Percentiles rank a stretch among this genome's conserved stretches.
Conservation (phyloP, 768 basidiomycete genomes). For the Podaxis sp. region DNA sequence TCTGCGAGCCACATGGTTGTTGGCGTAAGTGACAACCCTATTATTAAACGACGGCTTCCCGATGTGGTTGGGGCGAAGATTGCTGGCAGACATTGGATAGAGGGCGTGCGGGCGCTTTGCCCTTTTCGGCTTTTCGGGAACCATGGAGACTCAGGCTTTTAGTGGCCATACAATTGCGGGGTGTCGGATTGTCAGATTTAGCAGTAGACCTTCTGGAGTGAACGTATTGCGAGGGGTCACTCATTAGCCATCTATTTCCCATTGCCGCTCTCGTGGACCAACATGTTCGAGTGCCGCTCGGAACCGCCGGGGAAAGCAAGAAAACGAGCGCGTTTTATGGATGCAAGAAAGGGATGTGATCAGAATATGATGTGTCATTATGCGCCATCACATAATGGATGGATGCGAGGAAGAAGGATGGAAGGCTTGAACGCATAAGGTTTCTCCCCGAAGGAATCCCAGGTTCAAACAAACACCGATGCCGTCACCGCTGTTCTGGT, state of each 20-base stretch:
- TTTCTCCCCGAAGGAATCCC: constrained; percentile 15
- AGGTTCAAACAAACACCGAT: constrained; percentile 26
- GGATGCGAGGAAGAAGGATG: constrained; percentile 1
- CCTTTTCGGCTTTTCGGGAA: background rate
- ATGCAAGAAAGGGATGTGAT: background rate
- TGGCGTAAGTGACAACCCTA: constrained; percentile 11
- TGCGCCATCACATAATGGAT: constrained; percentile 12
- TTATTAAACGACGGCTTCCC: constrained; percentile 1
- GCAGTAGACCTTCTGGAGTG: background rate
- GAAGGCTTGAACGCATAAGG: constrained; percentile 2
- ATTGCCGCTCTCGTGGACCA: background rate
- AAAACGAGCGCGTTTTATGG: background rate
- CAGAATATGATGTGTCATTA: constrained; percentile 10
- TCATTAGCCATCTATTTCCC: background rate
- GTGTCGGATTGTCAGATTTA: background rate
- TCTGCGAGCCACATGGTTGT: constrained; percentile 13
- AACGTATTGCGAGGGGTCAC: background rate
- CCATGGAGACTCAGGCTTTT: background rate
- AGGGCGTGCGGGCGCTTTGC: background rate
- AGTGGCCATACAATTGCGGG: background rate
- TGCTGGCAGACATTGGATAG: background rate
- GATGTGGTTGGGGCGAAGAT: background rate
- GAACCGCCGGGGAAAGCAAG: constrained; percentile 5
- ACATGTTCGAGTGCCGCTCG: background rate
- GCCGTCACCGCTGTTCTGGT: constrained; percentile 22